phyloP scores from a whole-genome alignment of 2,329 filamentous ascomycete genomes.

The Xylogone sp. region DNA sequence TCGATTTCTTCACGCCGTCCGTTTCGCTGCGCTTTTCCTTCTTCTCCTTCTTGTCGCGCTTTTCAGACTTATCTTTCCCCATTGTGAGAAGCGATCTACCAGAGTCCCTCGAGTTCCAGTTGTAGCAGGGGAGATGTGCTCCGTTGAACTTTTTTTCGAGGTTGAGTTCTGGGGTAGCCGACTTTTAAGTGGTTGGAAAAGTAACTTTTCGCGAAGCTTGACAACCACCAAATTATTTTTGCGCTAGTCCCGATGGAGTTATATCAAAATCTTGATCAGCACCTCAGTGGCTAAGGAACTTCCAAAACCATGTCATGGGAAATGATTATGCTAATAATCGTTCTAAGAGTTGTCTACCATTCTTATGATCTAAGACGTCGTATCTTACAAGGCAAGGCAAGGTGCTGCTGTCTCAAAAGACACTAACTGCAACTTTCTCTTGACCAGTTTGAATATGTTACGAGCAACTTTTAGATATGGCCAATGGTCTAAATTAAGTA shows the following conservation, averaged over 20 bases:
- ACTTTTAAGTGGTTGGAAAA: neutral
- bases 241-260: slow-evolving; percentile 4
- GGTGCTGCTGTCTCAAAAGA: too few relatives aligned
- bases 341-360: too few relatives aligned
- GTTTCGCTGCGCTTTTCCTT: slow-evolving; percentile 60
- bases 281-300: neutral
- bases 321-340: too few relatives aligned
- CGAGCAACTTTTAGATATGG: too few relatives aligned
- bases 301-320: neutral
- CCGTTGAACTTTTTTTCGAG: neutral
- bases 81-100: slow-evolving; percentile 1
- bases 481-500: too few relatives aligned
- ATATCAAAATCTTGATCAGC: neutral
- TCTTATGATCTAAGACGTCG: too few relatives aligned
- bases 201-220: slow-evolving; percentile 2
- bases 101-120: neutral
- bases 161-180: neutral
- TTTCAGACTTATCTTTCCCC: slow-evolving; percentile 5
- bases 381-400: too few relatives aligned
- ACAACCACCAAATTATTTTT: neutral
- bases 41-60: slow-evolving; percentile 42
- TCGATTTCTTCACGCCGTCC: slow-evolving; percentile 40
- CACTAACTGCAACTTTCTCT: too few relatives aligned
- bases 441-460: too few relatives aligned
- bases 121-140: neutral